Conservation (phyloP, 2,329 filamentous ascomycete genomes). For the Aspergillus chevalieri region DNA sequence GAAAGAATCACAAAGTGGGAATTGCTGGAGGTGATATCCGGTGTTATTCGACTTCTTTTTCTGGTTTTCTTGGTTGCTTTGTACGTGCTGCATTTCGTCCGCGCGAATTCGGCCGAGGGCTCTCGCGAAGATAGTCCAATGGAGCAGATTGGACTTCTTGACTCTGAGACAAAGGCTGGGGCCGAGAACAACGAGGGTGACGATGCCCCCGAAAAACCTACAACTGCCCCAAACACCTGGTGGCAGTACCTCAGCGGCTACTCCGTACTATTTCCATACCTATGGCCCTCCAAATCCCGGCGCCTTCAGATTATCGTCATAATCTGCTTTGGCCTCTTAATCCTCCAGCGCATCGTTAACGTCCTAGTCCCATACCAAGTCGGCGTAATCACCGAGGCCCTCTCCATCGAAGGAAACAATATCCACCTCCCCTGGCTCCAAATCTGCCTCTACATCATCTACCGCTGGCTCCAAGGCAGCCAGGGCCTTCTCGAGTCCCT, state of each 20-base stretch:
- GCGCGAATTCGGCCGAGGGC: slow-evolving; percentile 31
- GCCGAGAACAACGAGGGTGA: slow-evolving; percentile 38
- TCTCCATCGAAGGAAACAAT: slow-evolving; percentile 52
- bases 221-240: slow-evolving; percentile 60
- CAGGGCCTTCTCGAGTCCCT: slow-evolving; percentile 80
- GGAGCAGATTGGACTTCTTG: slow-evolving; percentile 40
- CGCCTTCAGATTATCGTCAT: slow-evolving; percentile 72
- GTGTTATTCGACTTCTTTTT: slow-evolving; percentile 62
- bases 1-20: slow-evolving; percentile 39
- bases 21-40: slow-evolving; percentile 45
- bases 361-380: slow-evolving; percentile 81
- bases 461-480: slow-evolving; percentile 76
- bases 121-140: slow-evolving; percentile 29
- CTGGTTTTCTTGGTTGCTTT: slow-evolving; percentile 56
- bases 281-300: slow-evolving; percentile 82
- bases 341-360: slow-evolving; percentile 78
- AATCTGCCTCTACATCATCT: slow-evolving; percentile 70
- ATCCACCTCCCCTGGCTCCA: slow-evolving; percentile 62
- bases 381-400: slow-evolving; percentile 66
- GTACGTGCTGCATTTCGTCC: slow-evolving; percentile 49
- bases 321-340: slow-evolving; percentile 72
- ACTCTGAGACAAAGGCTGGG: slow-evolving; percentile 39
- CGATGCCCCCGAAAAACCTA: slow-evolving; percentile 46
- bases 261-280: slow-evolving; percentile 88
- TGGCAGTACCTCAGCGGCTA: slow-evolving; percentile 94